Evolutionary conservation across 2,329 filamentous ascomycete species (phyloP), one percentile per base, ranked within the genome.

Genomic region (Aspergillus transmontanensis): DNA sequence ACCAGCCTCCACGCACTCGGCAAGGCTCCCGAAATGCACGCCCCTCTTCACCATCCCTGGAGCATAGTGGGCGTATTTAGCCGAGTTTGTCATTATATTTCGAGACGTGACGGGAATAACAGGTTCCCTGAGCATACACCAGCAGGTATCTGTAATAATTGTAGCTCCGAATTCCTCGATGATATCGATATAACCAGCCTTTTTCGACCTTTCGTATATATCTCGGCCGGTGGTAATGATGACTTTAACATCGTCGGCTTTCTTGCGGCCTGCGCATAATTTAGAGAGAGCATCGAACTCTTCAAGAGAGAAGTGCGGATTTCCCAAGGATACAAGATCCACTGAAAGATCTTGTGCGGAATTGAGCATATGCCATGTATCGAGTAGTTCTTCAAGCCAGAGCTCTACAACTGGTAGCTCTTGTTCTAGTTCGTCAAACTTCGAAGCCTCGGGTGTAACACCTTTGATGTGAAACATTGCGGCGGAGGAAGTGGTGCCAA

Each of bases 111-210:
- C 41, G 4, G 72, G 73, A 10, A 83, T 77, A 0, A 79, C 67
- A 0, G 81, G 79, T 51, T 82, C 78, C 0, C 62, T 60, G 19
- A 83, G 76, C 78, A 83, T 81, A 64, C 81, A 83, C 81, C 81
- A 83, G 59, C 81, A 83, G 0, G 80, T 82, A 63, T 84, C 81
- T 0, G 77, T 82, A 14, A 83, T 69, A 5, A 82, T 58, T 26
- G 72, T 68, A 1, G 71, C 79, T 0, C 81, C 81, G 57, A 82
- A 82, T 0, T 16, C 39, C 16, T 78, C 69, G 2, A 83, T 45
- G 7, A 57, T 57, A 0, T 67, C 61, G 3, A 79, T 58, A 6
- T 74, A 63, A 0, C 78, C 78, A 0, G 71, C 72, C 12, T 73
- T 68, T 2, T 46, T 39, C 10, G 75, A 75, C 45, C 59, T 57